phyloP scores from a whole-genome alignment of 2,329 filamentous ascomycete genomes.

The Pseudophaeomoniella oleicola region DNA sequence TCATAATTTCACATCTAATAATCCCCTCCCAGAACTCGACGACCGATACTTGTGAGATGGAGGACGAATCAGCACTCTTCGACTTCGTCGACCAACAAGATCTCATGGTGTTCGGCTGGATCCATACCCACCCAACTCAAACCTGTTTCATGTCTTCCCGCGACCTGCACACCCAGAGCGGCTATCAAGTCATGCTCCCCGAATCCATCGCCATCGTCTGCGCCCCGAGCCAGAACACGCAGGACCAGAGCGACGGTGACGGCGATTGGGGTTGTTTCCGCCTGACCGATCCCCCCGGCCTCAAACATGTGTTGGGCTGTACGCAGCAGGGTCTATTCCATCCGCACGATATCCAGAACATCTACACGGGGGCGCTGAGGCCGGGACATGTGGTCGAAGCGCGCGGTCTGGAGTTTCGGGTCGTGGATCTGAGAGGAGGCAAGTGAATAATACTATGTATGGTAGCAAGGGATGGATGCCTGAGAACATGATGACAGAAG shows the following conservation, averaged over 20 bases:
- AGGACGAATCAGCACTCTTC: slow-evolving; percentile 71
- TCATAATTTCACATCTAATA: slow-evolving; percentile 78
- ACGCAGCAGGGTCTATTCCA: slow-evolving; percentile 71
- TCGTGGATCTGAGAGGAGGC: slow-evolving; percentile 50
- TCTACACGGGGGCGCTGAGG: slow-evolving; percentile 62
- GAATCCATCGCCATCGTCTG: slow-evolving; percentile 97
- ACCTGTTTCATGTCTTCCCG: slow-evolving; percentile 95
- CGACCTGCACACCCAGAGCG: slow-evolving; percentile 84
- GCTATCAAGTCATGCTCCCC: slow-evolving; percentile 91
- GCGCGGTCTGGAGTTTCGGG: slow-evolving; percentile 49
- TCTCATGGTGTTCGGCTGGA: slow-evolving; percentile 83
- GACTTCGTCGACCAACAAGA: slow-evolving; percentile 76
- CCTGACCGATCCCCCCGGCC: slow-evolving; percentile 80
- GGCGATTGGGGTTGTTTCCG: slow-evolving; percentile 78
- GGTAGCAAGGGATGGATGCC: too few species aligned
- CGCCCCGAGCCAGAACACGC: slow-evolving; percentile 55
- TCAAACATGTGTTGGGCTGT: slow-evolving; percentile 73
- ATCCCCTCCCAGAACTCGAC: slow-evolving; percentile 86
- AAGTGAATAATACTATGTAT: too few species aligned
- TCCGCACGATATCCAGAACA: slow-evolving; percentile 52
- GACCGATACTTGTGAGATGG: slow-evolving; percentile 85
- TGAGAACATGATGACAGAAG: too few species aligned
- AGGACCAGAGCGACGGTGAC: slow-evolving; percentile 10
- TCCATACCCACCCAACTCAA: slow-evolving; percentile 92
- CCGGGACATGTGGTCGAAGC: slow-evolving; percentile 60